Base-by-base conservation (phyloP, 2,329 filamentous ascomycete species). In the Colletotrichum caudatum region DNA sequence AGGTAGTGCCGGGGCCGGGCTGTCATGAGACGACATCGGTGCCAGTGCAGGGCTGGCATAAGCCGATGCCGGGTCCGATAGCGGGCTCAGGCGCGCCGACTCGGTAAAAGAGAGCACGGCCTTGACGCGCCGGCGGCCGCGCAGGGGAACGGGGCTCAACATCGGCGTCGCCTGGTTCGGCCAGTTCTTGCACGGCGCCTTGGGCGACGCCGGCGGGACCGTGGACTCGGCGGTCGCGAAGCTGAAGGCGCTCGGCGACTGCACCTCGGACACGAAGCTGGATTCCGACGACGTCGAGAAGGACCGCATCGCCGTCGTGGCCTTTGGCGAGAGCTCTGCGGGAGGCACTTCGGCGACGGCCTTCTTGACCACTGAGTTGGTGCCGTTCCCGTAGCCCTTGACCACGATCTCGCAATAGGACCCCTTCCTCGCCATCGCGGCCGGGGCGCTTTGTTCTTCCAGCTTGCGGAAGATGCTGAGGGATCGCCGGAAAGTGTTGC, bases 371-470 rank as follows among this genome's bases (percentile, higher is more conserved):
- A 82, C 81, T 1, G 78, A 74, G 46, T 86, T 85, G 2, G 83
- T 87, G 1, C 86, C 86, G 60, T 89, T 88, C 12, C 87, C 87
- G 69, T 89, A 88, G 0, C 86, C 85, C 5, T 84, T 81, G 8
- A 88, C 82, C 0, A 88, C 79, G 37, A 88, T 88, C 75, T 89
- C 87, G 64, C 86, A 84, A 69, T 85, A 84, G 20, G 82, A 80
- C 1, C 60, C 57, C 11, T 73, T 73, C 18, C 62, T 69, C 1
- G 57, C 44, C 5, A 29, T 58, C 11, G 60, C 61, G 1, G 37
- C 23, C 5, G 72, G 72, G 3, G 37, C 44, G 23, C 62, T 68
- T 8, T 67, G 41, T 9, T 64, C 64, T 6, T 64, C 71, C 39
- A 64, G 26, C 53, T 72, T 73, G 3, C 77, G 76, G 68, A 82